Percentiles rank a stretch among this genome's conserved stretches.
Conservation (phyloP, 2,329 filamentous ascomycete genomes). For the Xylariaceae sp. region DNA sequence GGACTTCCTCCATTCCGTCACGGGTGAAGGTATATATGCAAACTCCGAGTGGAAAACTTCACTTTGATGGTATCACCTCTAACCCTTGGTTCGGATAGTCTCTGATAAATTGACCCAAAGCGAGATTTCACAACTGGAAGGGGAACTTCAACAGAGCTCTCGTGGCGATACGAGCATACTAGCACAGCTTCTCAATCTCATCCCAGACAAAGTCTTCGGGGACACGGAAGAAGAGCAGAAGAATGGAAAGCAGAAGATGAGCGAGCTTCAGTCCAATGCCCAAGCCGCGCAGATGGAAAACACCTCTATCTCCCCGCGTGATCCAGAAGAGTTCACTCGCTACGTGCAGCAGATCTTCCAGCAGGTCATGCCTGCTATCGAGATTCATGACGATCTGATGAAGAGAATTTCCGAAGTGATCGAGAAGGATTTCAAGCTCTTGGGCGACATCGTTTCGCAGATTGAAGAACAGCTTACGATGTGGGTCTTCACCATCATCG, state of each 20-base stretch:
- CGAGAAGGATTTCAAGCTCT: conserved; percentile 76
- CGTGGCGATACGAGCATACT: conserved; percentile 67
- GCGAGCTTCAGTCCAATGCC: conserved; percentile 74
- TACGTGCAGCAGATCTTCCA: conserved; percentile 68
- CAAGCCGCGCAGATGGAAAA: conserved; percentile 70
- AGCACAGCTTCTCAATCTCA: conserved; percentile 72
- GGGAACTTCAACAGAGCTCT: conserved; percentile 63
- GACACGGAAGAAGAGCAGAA: conserved; percentile 67
- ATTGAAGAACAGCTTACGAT: conserved; percentile 80
- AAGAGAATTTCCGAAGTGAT: conserved; percentile 71
- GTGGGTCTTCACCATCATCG: conserved; percentile 88
- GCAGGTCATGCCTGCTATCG: conserved; percentile 82
- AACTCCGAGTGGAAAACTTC: background rate
- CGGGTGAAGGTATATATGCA: conserved; percentile 48
- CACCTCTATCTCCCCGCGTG: conserved; percentile 65
- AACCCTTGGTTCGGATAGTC: conserved; percentile 41
- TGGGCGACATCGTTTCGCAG: conserved; percentile 81
- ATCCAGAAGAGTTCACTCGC: conserved; percentile 78
- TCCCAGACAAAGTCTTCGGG: conserved; percentile 76
- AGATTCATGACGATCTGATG: conserved; percentile 88
- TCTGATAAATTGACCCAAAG: conserved; percentile 88
- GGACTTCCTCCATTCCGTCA: conserved; percentile 87
- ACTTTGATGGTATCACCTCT: background rate
- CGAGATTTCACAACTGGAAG: conserved; percentile 82
- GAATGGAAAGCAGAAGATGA: conserved; percentile 66